Evolutionary conservation across 116 monocot species (phyloP), one percentile per base, ranked within the genome.

Genomic region (Cymodocea nodosa): DNA sequence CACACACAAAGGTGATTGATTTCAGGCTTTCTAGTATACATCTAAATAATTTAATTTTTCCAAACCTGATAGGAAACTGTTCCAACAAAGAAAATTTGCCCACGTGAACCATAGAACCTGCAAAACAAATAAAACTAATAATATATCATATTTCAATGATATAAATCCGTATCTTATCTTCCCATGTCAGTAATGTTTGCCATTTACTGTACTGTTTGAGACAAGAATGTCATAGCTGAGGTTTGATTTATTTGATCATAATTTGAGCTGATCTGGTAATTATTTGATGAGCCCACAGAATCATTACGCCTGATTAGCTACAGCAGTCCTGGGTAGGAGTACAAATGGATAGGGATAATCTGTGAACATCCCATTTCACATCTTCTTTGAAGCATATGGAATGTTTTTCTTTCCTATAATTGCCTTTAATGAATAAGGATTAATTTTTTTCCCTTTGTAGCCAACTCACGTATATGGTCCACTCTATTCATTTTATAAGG

Each of bases 31-130:
- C 2, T 30, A 36, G 2, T n/a, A 40, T 30, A 30, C 3, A 30
- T 37, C 37, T 18, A 62, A 40, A 36, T 62, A n/a, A 62, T 3
- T 40, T 18, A 62, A 39, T 5, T 62, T 40, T 37, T 16, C 30
- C 64, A 53, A 37, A 72, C 54, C 40, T 56, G 49, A 49, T 18
- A 64, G 24, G 30, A 36, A 52, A 36, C 56, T 73, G 65, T 65
- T 72, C 59, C 4, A 23, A 35, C 25, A 35, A 24, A 61, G 52
- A 55, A 40, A 22, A 62, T 63, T 14, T 15, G 24, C 50, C 20
- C 16, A 23, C 51, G 35, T 63, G 12, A 52, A 23, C 52, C 52
- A 53, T 36, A 44, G 35, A 54, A 39, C 60, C 50, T 60, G 51
- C 24, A 53, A 13, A 59, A 49, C 16, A 69, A 23, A 48, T 35